Base-by-base conservation (phyloP, 1,139 yeast genomes). In the Schizosaccharomyces versatilis region DNA sequence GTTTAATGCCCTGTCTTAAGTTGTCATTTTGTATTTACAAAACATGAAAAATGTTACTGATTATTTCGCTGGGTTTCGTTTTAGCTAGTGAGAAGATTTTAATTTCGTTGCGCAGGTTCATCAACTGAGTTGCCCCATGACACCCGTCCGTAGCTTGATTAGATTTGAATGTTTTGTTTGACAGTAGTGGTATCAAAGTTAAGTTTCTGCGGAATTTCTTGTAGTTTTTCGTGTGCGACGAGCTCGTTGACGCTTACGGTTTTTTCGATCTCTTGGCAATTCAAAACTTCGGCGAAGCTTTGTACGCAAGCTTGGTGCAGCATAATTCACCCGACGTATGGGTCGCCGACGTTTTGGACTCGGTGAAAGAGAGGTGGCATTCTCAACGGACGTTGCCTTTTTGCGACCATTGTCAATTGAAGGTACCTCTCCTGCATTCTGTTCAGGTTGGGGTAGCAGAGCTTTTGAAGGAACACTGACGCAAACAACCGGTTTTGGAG, bases 251-350 rank as follows among this genome's bases (percentile, higher is more conserved):
- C 32, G 49, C 14, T 36, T 32, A 14, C 38, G 19, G 19, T 36
- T 32, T 44, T 44, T 44, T 9, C 32, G 19, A 9, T 55, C 57
- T 3, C 53, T 52, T 38, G 57, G 57, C 38, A 55, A 41, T 42
- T 71, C 81, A 0, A 81, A 73, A 47, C 79, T 79, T 60, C 94
- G 71, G 63, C 94, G 73, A 79, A 81, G 74, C 62, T 83, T 84
- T 14, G 74, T 76, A 44, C 81, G 71, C 56, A 81, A 65, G 0
- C 88, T 78, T 0, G 90, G 84, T 41, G 79, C 73, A 14, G 79
- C 78, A 63, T 84, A 84, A 63, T 79, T 79, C 6, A 84, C 77
- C 9, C 75, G 72, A 60, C 73, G 74, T 47, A 76, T 66, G 6
- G 79, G 69, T 58, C 77, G 67, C 57, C 73, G 19, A 5, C 8